Evolutionary conservation across 805 yeast species (phyloP), one percentile per base, ranked within the genome.

Genomic region (Ogataea ramenticola): DNA sequence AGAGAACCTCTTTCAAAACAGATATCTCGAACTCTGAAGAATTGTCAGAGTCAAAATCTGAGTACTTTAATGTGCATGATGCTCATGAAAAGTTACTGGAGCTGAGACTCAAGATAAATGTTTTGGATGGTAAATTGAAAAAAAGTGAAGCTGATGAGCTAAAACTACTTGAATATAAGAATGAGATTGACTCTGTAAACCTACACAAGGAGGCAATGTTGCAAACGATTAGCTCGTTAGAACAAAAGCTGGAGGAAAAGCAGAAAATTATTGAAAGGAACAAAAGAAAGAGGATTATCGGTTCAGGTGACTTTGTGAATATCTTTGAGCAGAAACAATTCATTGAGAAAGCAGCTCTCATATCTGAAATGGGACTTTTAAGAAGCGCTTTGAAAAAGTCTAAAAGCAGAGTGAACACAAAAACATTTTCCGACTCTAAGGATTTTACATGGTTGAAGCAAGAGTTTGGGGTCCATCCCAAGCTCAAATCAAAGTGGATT

Each of bases 81-180:
- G 20, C 12, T 34, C n/a, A 21, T 34, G n/a, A 17, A 12, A 14
- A 11, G 12, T 3, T 41, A 15, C 70, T 69, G 32, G 79, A 77
- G 39, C 57, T 74, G 14, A 57, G 62, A 12, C 56, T 77, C 43
- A 76, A 73, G 48, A 62, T 77, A 10, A 59, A 65, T 9, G 62
- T 75, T 2, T 53, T 77, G 32, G 71, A 75, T 47, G 62, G 66
- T 6, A 74, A 72, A 48, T 56, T 77, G 51, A 50, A 49, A 15
- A 58, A 66, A 3, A 54, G 66, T 6, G 56, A 59, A 33, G 51
- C 52, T 0, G 61, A 63, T 16, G 68, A 66, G 29, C 46, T 48
- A 10, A 57, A 54, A 16, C 42, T 67, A 3, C 39, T 47, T 1
- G 51, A 56, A 6, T 42, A 61, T 12, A 40, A 48, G 21, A 7